These are phyloP conservation scores for Pseudopyricularia javanii DNA, from an alignment of 2,329 filamentous ascomycete genomes.

Conservation along the genomic window DNA sequence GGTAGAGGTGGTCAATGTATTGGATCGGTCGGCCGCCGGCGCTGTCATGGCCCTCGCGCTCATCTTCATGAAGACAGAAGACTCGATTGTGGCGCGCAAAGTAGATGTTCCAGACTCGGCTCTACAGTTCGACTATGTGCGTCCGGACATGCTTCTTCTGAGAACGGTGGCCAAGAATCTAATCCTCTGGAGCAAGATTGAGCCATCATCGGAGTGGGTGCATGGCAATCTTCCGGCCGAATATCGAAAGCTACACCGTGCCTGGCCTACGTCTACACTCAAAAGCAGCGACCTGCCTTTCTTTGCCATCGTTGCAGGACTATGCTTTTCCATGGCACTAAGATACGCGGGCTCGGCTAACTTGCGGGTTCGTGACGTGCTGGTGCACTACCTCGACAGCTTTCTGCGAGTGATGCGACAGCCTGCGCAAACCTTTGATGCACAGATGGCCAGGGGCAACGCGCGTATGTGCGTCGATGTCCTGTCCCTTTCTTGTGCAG, in stretches of 20 bases:
- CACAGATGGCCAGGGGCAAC: constrained; percentile 69
- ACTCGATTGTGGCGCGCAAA: constrained; percentile 75
- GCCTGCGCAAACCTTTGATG: constrained; percentile 55
- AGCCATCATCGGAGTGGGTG: constrained; percentile 65
- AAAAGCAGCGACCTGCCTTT: constrained; percentile 80
- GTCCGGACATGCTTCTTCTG: constrained; percentile 83
- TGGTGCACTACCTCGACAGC: constrained; percentile 75
- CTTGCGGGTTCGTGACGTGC: constrained; percentile 59
- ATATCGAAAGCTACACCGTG: constrained; percentile 38
- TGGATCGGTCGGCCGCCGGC: constrained; percentile 88
- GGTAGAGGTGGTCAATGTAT: constrained; percentile 80
- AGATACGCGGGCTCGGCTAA: constrained; percentile 65
- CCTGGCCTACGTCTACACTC: constrained; percentile 24
- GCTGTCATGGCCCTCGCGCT: constrained; percentile 81
- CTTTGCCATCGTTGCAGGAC: constrained; percentile 80
- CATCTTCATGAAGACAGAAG: constrained; percentile 95
- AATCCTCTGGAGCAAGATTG: constrained; percentile 83
- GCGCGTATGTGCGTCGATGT: constrained; percentile 86
- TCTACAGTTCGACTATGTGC: constrained; percentile 88
- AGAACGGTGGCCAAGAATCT: constrained; percentile 81
- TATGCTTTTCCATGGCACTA: constrained; percentile 70
- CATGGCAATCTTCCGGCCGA: constrained; percentile 56
- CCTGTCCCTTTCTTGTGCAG: constrained; percentile 67
- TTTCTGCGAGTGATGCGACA: constrained; percentile 68
- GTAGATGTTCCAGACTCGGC: constrained; percentile 85